Evolutionary conservation across 1,284 basidiomycete species (phyloP), one percentile per base, ranked within the genome.

Genomic region (Trichosporon coremiiforme): DNA sequence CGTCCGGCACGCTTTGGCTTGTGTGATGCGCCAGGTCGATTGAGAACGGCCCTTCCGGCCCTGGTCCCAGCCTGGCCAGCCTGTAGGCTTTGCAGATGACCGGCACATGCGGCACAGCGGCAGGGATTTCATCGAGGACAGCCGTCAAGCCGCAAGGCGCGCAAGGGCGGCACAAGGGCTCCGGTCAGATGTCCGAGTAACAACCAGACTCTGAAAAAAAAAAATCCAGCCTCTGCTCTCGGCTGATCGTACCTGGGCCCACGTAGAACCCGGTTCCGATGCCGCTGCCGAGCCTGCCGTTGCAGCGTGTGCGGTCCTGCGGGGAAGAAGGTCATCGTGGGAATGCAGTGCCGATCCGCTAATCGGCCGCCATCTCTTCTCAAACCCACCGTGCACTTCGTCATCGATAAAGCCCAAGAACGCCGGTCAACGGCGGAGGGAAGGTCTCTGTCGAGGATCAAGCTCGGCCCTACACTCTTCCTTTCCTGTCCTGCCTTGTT

Each of bases 321-420:
- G 55, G 15, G 31, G 29, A 13, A 12, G 29, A 13, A 35, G 57
- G 57, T 33, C 57, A 62, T 62, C 57, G 57, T 62, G 57, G 57
- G 57, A 62, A 62, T 62, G 31, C 57, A 62, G 20, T 35, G 53
- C 31, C 31, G 57, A 62, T 62, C 35, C 57, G 57, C 57, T 62
- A 62, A 62, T 62, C 57, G 57, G 57, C 57, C 57, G 57, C 57
- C 57, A 53, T n/a, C 41, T n/a, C 41, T n/a, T 25, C 25, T 25
- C 25, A 25, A 25, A 45, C 41, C 41, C 41, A 38, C 41, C 15
- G 41, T n/a, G 4, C 17, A 13, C 41, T n/a, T 45, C 41, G 41
- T 45, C 41, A 45, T 45, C 41, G 41, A 38, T 38, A 38, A 38
- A 38, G 25, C 36, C 36, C 9, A 10, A 38, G 36, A 38, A 10